A percentile compares a stretch with the other conserved stretches of the same genome.
phyloP scores from a whole-genome alignment of 2,329 filamentous ascomycete species.

The Aspergillus pseudonomiae region DNA sequence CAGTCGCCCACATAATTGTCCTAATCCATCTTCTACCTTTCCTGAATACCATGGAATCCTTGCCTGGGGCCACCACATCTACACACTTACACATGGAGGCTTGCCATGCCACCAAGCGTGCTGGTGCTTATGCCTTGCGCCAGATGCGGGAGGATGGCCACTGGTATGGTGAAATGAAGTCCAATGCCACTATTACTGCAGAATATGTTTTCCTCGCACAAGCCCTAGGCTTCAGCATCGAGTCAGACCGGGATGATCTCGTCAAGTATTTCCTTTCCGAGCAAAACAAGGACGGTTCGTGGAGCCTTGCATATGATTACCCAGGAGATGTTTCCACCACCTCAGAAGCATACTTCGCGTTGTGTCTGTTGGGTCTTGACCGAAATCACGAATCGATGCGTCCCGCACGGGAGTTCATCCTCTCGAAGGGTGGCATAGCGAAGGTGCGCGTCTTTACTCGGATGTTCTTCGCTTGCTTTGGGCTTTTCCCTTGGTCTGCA shows the following conservation, averaged over 20 bases:
- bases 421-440: constrained; percentile 30
- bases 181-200: constrained; percentile 28
- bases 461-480: constrained; percentile 33
- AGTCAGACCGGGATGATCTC: constrained; percentile 6
- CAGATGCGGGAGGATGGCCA: constrained; percentile 13
- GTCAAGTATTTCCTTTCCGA: constrained; percentile 16
- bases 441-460: constrained; percentile 35
- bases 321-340: background rate
- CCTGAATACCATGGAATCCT: too few species aligned
- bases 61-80: too few species aligned
- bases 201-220: constrained; percentile 32
- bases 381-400: background rate
- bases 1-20: too few species aligned
- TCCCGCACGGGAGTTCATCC: constrained; percentile 28
- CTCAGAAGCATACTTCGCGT: background rate
- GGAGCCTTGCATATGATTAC: constrained; percentile 26
- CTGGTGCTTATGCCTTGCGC: too few species aligned
- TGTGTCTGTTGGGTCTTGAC: background rate
- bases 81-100: too few species aligned
- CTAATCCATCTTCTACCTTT: too few species aligned
- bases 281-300: constrained; percentile 34
- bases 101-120: too few species aligned
- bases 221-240: constrained; percentile 21
- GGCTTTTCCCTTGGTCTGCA: constrained; percentile 37
- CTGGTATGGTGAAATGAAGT: constrained; percentile 28